Base-by-base conservation (phyloP, 2,329 filamentous ascomycete species). In the Diplodia seriata region DNA sequence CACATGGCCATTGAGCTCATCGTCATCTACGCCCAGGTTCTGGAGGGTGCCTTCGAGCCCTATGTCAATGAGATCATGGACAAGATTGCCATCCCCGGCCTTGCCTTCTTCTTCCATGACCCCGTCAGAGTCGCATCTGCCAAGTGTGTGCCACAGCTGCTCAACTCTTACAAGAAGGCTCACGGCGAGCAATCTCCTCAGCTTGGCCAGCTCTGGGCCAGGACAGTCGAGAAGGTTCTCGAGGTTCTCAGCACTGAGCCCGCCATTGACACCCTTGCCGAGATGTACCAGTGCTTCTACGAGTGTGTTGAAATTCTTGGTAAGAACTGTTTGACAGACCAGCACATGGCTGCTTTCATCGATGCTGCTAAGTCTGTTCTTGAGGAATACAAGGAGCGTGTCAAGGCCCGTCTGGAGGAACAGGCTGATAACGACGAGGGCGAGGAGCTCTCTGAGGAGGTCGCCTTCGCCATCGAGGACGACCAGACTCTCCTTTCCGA, bases 211-310 rank as follows among this genome's bases (percentile, higher is more conserved):
- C 86, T 99, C 59, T 99, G 95, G 95, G 86, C 86, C 70, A 89
- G 86, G 67, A 96, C 94, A 4, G 90, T 95, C 11, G 91, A 92
- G 74, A 97, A 97, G 82, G 86, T 98, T 43, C 88, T 99, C 12
- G 95, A 98, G 79, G 94, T 97, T 1, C 86, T 99, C 49, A 92
- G 90, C 70, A 94, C 94, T 0, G 95, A 99, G 81, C 94, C 95
- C 23, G 93, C 94, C 1, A 94, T 99, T 69, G 95, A 99, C 74
- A 97, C 95, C 0, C 86, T 99, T 56, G 94, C 95, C 1, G 95
- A 98, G 81, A 97, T 99, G 93, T 99, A 97, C 81, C 94, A 98
- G 80, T 99, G 95, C 83, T 99, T 99, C 84, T 99, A 99, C 79
- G 95, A 99, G 79, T 97, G 93, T 31, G 90, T 99, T 8, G 94